Base-by-base conservation (phyloP, 208 protist species). In the Acanthamoeba sp. region DNA sequence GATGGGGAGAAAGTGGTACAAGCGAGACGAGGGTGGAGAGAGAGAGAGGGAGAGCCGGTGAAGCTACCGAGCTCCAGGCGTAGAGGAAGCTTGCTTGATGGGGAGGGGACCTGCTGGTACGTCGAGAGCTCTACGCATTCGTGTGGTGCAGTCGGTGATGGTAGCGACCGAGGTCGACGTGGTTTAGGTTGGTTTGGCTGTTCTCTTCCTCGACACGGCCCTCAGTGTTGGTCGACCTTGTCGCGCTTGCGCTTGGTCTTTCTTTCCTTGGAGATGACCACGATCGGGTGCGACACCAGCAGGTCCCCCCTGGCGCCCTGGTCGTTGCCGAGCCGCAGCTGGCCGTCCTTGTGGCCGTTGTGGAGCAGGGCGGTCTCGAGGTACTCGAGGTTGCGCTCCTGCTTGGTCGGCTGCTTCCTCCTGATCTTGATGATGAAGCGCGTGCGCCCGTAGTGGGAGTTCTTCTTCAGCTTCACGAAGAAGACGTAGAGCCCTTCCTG, bases 381-480 rank as follows among this genome's bases (percentile, higher is more conserved):
- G 59, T 91, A 91, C 29, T 91, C 55, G 40, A 91, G 18, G 5
- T 62, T 20, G 27, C 84, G 50, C 22, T 91, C 84, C n/a, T 71
- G 50, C 59, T 91, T 91, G 6, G 34, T 71, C 5, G 84, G 84
- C 6, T 91, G 84, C 84, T 91, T 91, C 36, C 84, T 91, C 22
- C 45, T 73, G 29, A 93, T 80, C 66, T 82, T 93, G 89, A 93
- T 80, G 64, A 93, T 50, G 50, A 93, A 93, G 64, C 89, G 89
- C 34, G 89, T 93, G 27, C 89, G 59, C 12, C 89, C 89, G 42
- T 93, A 93, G 62, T 93, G 89, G 7, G 62, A 82, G 62, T 93
- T 93, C 62, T 93, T 93, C 32, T 93, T 93, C 29, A 93, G 24
- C 66, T 93, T 93, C 29, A 93, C 89, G 50, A 93, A 93, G 89